Base-by-base conservation (phyloP, 805 yeast genomes). In the Sugiyamaella qingdaonensis region DNA sequence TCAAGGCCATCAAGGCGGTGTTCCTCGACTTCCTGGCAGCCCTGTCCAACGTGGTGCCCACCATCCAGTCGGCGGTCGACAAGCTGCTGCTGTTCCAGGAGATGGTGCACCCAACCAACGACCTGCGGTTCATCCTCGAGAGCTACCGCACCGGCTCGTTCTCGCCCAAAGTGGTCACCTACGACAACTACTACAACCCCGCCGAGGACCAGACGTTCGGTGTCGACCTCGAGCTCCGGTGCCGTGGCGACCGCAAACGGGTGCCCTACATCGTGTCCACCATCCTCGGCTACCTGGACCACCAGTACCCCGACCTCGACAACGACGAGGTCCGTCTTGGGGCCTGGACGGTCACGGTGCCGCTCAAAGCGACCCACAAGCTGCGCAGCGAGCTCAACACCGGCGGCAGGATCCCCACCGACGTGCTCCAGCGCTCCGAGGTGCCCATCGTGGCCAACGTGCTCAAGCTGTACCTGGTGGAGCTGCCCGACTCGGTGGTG, bases 111-210 rank as follows among this genome's bases (percentile, higher is more conserved):
- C 95, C 95, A 0, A 71, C 73, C 4, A 77, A 77, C 48, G 96
- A 89, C 64, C 70, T 88, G 58, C 74, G 83, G 50, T 80, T 80
- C 61, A 69, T 88, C 55, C 73, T 87, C 27, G 86, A 83, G 54
- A 80, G 80, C 58, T 83, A 84, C 63, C 77, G 81, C 49, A 85
- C 92, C 0, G 96, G 96, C 0, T 74, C 77, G 41, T 88, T 86
- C 68, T 73, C 78, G 47, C 96, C 96, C 13, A 78, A 76, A 48
- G 91, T 85, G 8, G 73, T 79, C 0, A 75, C 86, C 13, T 88
- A 88, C 67, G 95, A 88, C 64, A 87, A 86, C 66, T 88, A 88
- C 70, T 86, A 86, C 67, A 81, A 83, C 57, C 78, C 87, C 4
- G 80, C 82, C 45, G 73, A 70, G 44, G 77, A 82, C 44, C 92